These are phyloP conservation scores for Adansonia grandidieri DNA, from an alignment of 441 rosid species.

Conservation along the genomic window DNA sequence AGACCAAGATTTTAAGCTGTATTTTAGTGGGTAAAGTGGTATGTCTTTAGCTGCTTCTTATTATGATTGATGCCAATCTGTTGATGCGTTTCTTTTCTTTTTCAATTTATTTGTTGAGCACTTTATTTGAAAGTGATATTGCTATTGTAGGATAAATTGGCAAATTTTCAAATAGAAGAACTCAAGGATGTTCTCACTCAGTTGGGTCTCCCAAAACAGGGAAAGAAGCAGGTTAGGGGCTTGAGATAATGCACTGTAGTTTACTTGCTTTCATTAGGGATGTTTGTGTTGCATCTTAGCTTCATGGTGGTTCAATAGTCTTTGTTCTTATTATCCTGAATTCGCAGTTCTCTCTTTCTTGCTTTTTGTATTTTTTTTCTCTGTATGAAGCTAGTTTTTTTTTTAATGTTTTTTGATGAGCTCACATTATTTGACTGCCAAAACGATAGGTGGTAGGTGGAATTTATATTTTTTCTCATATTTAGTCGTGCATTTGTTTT, in stretches of 20 bases:
- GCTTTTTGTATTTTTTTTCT: neutral
- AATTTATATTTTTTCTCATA: neutral
- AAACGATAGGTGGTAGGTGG: neutral
- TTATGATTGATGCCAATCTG: slow-evolving; percentile 10
- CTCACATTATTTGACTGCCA: neutral
- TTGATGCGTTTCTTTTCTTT: neutral
- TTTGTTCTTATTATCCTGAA: neutral
- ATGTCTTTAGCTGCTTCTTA: neutral
- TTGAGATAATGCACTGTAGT: neutral
- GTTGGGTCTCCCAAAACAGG: too few relatives aligned
- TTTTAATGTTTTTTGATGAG: neutral
- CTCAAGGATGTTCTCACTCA: too few relatives aligned
- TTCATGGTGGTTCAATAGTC: neutral
- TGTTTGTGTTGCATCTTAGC: neutral
- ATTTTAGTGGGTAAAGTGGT: neutral
- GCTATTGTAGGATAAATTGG: too few relatives aligned
- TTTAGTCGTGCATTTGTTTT: neutral
- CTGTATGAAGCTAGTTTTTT: neutral
- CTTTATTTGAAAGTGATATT: too few relatives aligned
- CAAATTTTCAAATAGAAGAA: too few relatives aligned
- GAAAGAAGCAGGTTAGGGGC: slow-evolving; percentile 53
- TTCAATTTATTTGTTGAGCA: too few relatives aligned
- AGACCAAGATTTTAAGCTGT: neutral
- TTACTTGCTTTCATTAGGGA: neutral
- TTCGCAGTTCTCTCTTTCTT: neutral